phyloP scores from a whole-genome alignment of 2,329 filamentous ascomycete species.

The Colletotrichum falcatum region DNA sequence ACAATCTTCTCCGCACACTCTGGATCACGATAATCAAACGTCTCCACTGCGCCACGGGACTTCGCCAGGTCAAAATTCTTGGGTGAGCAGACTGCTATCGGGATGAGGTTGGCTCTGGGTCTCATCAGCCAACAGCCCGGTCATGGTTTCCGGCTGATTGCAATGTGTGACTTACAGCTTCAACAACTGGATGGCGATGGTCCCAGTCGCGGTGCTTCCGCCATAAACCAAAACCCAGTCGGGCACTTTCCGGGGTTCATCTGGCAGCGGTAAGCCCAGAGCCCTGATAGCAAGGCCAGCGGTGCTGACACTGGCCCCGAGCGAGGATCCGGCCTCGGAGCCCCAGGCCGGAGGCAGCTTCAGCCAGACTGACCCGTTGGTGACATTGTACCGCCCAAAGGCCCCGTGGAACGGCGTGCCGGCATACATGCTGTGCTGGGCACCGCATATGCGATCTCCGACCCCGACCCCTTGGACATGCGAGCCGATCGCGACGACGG shows the following conservation, averaged over 20 bases:
- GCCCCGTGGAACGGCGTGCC: neutral
- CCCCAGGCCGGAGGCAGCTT: conserved; percentile 55
- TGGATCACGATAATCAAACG: conserved; percentile 60
- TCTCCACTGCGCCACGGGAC: conserved; percentile 49
- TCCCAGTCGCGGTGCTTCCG: neutral
- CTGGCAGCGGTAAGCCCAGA: conserved; percentile 53
- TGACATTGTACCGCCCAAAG: neutral
- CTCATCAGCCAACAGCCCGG: neutral
- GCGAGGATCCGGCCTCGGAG: conserved; percentile 59
- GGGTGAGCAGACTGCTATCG: conserved; percentile 52
- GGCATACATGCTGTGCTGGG: neutral
- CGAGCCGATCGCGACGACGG: conserved; percentile 17
- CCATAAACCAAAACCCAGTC: neutral
- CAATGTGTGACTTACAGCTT: neutral
- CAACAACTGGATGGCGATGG: neutral
- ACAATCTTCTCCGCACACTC: neutral
- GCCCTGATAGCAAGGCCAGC: conserved; percentile 58
- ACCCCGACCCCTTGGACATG: conserved; percentile 42
- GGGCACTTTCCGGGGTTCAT: neutral
- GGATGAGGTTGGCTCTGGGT: conserved; percentile 28
- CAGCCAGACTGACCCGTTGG: neutral
- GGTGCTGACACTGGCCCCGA: conserved; percentile 54
- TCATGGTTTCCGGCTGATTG: neutral
- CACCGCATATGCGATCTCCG: neutral
- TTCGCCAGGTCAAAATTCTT: conserved; percentile 48